A percentile compares a stretch with the other conserved stretches of the same genome.
These are phyloP conservation scores for Hortiboletus flavorubellus DNA, from an alignment of 768 basidiomycete species.

Conservation along the genomic window DNA sequence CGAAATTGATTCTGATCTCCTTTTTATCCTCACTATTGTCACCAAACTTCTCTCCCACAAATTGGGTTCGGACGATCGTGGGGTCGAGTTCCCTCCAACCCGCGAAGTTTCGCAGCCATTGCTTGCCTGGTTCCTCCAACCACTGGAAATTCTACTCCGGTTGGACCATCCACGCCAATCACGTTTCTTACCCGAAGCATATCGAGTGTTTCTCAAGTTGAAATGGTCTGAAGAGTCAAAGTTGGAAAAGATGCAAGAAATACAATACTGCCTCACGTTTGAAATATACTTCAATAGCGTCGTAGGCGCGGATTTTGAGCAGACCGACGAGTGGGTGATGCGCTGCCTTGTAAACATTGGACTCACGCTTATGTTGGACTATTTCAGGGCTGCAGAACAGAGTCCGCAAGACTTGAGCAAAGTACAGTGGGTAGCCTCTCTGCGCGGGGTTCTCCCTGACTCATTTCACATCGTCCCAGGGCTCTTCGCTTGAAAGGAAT, in stretches of 20 bases:
- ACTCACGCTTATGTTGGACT: background rate
- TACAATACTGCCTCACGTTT: constrained; percentile 2
- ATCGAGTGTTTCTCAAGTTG: background rate
- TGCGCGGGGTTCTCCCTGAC: background rate
- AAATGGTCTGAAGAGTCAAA: background rate
- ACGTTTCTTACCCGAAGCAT: constrained; percentile 1
- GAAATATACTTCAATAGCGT: constrained; percentile 2
- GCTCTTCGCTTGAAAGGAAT: background rate
- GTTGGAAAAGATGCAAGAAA: background rate
- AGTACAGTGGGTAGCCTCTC: background rate
- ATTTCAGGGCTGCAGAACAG: background rate
- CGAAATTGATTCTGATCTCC: background rate
- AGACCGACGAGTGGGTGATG: background rate
- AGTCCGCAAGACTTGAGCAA: background rate
- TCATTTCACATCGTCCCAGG: background rate
- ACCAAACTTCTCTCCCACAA: constrained; percentile 1
- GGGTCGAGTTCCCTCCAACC: background rate
- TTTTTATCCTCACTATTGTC: background rate
- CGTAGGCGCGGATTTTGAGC: background rate
- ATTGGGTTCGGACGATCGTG: background rate
- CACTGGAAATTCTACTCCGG: background rate
- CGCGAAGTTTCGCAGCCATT: background rate
- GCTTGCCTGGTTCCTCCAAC: constrained; percentile 5
- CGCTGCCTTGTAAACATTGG: background rate
- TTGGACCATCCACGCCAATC: background rate